Percentiles rank a stretch among this genome's conserved stretches.
Conservation (phyloP, 2,329 filamentous ascomycete genomes). For the Plectosphaerella cucumerina region DNA sequence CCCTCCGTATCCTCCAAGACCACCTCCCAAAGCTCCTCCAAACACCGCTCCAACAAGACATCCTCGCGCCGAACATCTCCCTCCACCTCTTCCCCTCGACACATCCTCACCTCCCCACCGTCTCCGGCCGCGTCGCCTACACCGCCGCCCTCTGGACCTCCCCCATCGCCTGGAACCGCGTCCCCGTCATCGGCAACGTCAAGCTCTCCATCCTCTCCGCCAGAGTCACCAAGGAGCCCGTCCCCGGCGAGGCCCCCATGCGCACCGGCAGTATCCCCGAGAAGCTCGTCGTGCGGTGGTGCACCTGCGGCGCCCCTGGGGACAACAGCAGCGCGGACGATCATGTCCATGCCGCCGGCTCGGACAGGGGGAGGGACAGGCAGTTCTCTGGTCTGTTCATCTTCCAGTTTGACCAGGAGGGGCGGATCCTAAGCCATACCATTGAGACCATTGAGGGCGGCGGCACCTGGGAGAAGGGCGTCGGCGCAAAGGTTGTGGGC, state of each 20-base stretch:
- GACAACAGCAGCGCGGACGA: neutral
- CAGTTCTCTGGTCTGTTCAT: constrained; percentile 91
- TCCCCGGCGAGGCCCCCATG: constrained; percentile 39
- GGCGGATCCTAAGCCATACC: constrained; percentile 78
- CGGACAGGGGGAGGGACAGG: constrained; percentile 51
- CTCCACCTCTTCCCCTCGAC: constrained; percentile 71
- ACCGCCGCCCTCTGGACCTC: constrained; percentile 90
- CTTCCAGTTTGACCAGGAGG: constrained; percentile 90
- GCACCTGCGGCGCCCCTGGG: constrained; percentile 46
- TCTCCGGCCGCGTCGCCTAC: constrained; percentile 86
- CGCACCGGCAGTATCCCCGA: constrained; percentile 59
- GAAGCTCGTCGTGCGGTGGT: constrained; percentile 89
- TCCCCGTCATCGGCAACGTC: constrained; percentile 88
- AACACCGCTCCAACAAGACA: constrained; percentile 65
- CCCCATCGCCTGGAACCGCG: constrained; percentile 89
- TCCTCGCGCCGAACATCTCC: constrained; percentile 71
- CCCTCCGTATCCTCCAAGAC: constrained; percentile 61
- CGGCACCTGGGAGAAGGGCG: constrained; percentile 74
- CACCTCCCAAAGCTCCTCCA: constrained; percentile 64
- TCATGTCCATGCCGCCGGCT: constrained; percentile 2
- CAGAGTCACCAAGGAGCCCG: constrained; percentile 67
- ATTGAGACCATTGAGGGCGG: constrained; percentile 91
- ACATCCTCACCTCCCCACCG: constrained; percentile 85
- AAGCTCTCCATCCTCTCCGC: constrained; percentile 83
- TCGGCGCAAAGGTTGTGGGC: constrained; percentile 80